Percentiles rank a stretch among this genome's conserved stretches.
Evolutionary conservation across 2,329 filamentous ascomycete species (phyloP).

Genomic region (Calonectria pauciramosa): DNA sequence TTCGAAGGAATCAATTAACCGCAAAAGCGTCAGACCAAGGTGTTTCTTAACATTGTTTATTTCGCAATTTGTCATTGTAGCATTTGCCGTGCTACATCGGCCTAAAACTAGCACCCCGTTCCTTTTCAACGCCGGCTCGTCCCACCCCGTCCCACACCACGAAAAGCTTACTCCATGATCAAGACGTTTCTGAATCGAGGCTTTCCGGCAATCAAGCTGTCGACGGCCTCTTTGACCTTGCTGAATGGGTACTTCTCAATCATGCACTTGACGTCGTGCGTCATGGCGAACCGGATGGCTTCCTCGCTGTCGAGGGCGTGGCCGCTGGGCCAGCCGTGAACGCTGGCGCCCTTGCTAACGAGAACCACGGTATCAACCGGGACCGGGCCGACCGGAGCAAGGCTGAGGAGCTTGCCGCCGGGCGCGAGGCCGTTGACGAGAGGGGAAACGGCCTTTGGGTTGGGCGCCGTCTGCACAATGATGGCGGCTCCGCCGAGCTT

Average conservation of each 20-base stretch:
- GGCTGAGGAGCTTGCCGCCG: conserved; percentile 71
- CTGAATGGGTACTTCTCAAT: conserved; percentile 74
- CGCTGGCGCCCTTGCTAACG: conserved; percentile 66
- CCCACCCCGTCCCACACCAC: neutral
- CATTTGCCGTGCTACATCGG: neutral
- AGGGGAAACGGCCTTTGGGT: conserved; percentile 65
- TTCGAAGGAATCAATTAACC: neutral
- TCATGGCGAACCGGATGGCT: conserved; percentile 74
- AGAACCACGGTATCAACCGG: conserved; percentile 58
- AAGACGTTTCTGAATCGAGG: conserved; percentile 62
- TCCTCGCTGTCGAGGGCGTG: conserved; percentile 75
- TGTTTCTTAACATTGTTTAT: neutral
- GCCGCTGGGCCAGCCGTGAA: conserved; percentile 76
- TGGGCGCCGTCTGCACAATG: conserved; percentile 75
- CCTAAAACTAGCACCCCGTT: neutral
- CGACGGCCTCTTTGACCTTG: conserved; percentile 61
- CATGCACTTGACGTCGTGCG: conserved; percentile 74
- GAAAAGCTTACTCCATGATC: conserved; percentile 51
- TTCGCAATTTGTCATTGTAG: neutral
- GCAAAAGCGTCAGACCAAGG: neutral
- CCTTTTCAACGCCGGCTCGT: neutral
- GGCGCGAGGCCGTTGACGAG: conserved; percentile 67
- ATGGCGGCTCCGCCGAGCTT: conserved; percentile 73
- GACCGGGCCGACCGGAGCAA: conserved; percentile 65
- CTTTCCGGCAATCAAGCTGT: conserved; percentile 56